Evolutionary conservation across 768 basidiomycete species (phyloP), one percentile per base, ranked within the genome.

Genomic region (Mycena venus): DNA sequence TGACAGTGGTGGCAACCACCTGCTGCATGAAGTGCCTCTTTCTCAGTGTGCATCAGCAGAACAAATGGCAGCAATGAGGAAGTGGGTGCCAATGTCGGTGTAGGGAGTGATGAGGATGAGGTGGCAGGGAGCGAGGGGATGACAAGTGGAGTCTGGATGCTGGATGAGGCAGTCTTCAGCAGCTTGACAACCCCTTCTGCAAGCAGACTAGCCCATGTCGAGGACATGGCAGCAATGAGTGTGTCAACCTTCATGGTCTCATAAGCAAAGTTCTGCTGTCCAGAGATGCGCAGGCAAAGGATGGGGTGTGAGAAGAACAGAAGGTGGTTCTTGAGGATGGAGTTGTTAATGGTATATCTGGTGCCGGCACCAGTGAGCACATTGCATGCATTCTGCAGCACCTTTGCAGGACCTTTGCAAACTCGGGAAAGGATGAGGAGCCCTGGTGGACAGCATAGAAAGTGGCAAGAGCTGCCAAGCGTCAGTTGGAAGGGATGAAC

Each of bases 171-270:
- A n/a, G n/a, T n/a, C n/a, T n/a, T n/a, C n/a, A n/a, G n/a, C n/a
- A n/a, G 25, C 40, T 49, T 44, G 62, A 64, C 27, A 10, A 47
- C 42, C 10, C 44, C 44, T 49, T 64, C 62, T 19, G 62, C 62
- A n/a, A 64, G 40, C 23, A 64, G 40, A n/a, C 62, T 64, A 12
- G 34, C 44, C 62, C 62, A 64, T 10, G 27, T 64, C 62, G 62
- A 44, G 15, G 42, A 44, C 62, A 64, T 64, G 9, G 21, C 47
- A 42, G 62, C 40, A 23, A 64, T 64, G 11, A 64, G 62, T 15
- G 25, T 19, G 27, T 64, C 62, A 4, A 64, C 40, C 42, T 64
- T 64, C 62, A 64, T 64, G 0, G 40, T 49, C 6, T 34, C 21
- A 27, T 29, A 64, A 14, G 44, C 14, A 17, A 64, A 42, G n/a